Evolutionary conservation across 2,329 filamentous ascomycete species (phyloP), one percentile per base, ranked within the genome.

Genomic region (Nannizziopsis arthrosporioides): DNA sequence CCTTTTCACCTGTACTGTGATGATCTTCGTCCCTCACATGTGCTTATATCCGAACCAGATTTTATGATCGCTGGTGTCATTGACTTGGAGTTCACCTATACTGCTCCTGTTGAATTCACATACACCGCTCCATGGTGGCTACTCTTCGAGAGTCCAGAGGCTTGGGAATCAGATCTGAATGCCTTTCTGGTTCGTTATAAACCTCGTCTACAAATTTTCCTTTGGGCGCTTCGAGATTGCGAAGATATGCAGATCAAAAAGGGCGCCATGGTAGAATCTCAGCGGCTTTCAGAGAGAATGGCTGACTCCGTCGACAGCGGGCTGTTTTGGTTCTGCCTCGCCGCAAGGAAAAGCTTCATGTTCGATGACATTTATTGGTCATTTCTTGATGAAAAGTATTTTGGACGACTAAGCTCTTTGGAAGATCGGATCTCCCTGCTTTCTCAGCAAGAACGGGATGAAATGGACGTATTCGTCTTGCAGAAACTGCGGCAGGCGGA

Each of bases 71-170:
- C 50, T 1, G 56, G 50, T 0, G 56, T 55, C 3, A 55, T 62
- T n/a, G 59, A 62, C 47, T 61, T 59, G 59, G 58, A 63, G 39
- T 62, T 57, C 41, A 52, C 53, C 8, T 55, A 60, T 51, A 52
- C 49, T 32, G 52, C 54, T 3, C 57, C 57, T 12, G 46, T 42
- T 39, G 53, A 59, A 53, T 58, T 57, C 47, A 53, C 53, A 14
- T 53, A 54, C 32, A 32, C 48, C 14, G 51, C 57, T 18, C 57
- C 54, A 10, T 59, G 55, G 54, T 58, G 54, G 57, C 52, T 58
- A 22, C 52, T 57, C 14, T 51, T 57, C 27, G 42, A 50, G 27
- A 49, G 40, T 43, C 55, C 56, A 22, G 53, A 53, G 51, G 47
- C 49, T 47, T 57, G 54, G 54, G 56, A 58, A 41, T 53, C 52